A percentile compares a stretch with the other conserved stretches of the same genome.
These are phyloP conservation scores for Phaseolus coccineus DNA, from an alignment of 331 rosid genomes.

Conservation along the genomic window DNA sequence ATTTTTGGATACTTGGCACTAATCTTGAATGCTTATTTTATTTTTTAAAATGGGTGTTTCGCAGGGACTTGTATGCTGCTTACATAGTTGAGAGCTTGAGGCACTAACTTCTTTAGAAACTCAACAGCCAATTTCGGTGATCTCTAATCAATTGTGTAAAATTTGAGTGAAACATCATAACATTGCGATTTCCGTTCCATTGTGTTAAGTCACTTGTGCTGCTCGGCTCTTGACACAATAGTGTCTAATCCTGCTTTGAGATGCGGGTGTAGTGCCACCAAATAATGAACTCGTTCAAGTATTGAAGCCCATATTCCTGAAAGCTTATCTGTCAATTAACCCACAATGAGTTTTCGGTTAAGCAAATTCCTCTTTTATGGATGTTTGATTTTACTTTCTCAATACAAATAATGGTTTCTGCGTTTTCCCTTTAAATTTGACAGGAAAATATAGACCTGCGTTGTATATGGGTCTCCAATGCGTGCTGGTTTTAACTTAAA, in stretches of 20 bases:
- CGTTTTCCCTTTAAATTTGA: neutral
- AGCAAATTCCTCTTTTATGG: neutral
- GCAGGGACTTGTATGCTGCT: constrained; percentile 93
- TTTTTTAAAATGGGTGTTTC: constrained; percentile 22
- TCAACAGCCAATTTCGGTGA: constrained; percentile 27
- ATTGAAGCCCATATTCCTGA: neutral
- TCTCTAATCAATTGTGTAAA: constrained; percentile 5
- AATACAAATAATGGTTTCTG: neutral
- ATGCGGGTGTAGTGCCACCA: neutral
- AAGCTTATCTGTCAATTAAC: neutral
- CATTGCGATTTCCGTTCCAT: constrained; percentile 42
- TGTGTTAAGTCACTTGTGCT: constrained; percentile 37
- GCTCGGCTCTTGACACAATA: constrained; percentile 26
- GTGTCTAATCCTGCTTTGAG: constrained; percentile 19
- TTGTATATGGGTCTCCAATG: neutral
- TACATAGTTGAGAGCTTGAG: constrained; percentile 95
- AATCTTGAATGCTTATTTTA: constrained; percentile 13
- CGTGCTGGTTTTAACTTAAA: neutral
- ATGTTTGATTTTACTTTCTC: neutral
- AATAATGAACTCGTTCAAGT: constrained; percentile 38
- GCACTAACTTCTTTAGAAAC: constrained; percentile 59
- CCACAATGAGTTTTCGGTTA: neutral
- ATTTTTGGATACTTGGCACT: constrained; percentile 17
- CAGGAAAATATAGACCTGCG: neutral
- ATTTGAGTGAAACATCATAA: constrained; percentile 38